A percentile compares a stretch with the other conserved stretches of the same genome.
Conservation (phyloP, 1,284 basidiomycete genomes). For the Sparassis latifolia region DNA sequence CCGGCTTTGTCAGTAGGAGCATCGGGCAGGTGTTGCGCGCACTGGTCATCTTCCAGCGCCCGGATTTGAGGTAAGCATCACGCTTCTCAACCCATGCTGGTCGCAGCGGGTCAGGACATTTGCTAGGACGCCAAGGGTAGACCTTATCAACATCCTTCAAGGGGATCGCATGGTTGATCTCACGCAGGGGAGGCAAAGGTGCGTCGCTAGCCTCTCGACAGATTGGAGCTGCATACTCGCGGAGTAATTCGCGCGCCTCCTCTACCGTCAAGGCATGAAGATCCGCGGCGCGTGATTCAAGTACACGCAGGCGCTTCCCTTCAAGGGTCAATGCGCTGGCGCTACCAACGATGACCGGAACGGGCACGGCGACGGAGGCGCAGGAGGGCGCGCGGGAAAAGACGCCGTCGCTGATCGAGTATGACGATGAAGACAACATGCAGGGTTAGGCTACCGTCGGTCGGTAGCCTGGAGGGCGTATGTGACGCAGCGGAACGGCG, state of each 20-base stretch:
- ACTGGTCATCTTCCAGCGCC: slow-evolving; percentile 21
- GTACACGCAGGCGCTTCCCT: slow-evolving; percentile 5
- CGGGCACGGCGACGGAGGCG: no score
- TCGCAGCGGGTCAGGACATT: slow-evolving; percentile 24
- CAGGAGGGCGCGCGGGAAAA: no score
- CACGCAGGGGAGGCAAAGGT: slow-evolving; percentile 25
- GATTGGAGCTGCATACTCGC: slow-evolving; percentile 17
- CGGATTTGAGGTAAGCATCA: slow-evolving; percentile 21
- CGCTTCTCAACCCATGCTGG: slow-evolving; percentile 22
- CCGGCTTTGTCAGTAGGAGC: slow-evolving; percentile 25
- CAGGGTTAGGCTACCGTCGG: no score
- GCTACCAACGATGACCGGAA: no score
- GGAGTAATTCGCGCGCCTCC: slow-evolving; percentile 7
- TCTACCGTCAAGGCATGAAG: slow-evolving; percentile 12
- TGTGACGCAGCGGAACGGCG: no score
- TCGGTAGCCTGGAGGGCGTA: no score
- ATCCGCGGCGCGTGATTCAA: slow-evolving; percentile 12
- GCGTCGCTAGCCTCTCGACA: slow-evolving; percentile 22
- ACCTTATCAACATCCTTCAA: slow-evolving; percentile 30
- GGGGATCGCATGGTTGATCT: slow-evolving; percentile 33
- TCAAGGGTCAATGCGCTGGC: slow-evolving; percentile 8
- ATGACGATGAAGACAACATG: no score
- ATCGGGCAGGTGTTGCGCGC: slow-evolving; percentile 29
- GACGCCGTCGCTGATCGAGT: no score
- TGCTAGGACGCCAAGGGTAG: no score